A percentile compares a stretch with the other conserved stretches of the same genome.
These are phyloP conservation scores for Colletotrichum kahawae DNA, from an alignment of 2,329 filamentous ascomycete genomes.

Conservation along the genomic window DNA sequence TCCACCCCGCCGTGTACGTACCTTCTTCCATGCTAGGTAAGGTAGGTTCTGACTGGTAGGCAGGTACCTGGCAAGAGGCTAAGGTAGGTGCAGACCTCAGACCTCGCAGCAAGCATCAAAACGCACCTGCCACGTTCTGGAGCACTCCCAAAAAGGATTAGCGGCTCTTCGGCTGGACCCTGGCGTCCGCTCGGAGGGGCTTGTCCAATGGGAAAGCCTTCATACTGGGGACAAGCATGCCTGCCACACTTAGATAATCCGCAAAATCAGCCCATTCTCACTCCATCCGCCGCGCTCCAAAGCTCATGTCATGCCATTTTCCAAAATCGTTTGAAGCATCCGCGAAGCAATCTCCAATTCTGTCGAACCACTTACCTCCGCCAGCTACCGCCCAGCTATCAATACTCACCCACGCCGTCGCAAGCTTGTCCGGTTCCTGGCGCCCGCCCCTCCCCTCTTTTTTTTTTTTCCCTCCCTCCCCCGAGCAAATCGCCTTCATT, in stretches of 20 bases:
- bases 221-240: slow-evolving; percentile 13
- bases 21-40: background rate
- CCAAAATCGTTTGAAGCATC: slow-evolving; percentile 20
- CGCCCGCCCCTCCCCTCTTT: background rate
- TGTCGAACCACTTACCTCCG: slow-evolving; percentile 15
- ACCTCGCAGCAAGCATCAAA: background rate
- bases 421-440: slow-evolving; percentile 14
- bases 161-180: slow-evolving; percentile 7
- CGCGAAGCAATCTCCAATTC: slow-evolving; percentile 16
- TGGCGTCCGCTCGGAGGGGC: background rate
- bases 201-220: slow-evolving; percentile 4
- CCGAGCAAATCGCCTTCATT: background rate
- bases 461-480: background rate
- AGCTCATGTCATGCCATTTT: slow-evolving; percentile 23
- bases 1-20: slow-evolving; percentile 1
- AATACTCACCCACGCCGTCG: background rate
- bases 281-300: slow-evolving; percentile 19
- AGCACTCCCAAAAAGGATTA: slow-evolving; percentile 1
- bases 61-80: background rate
- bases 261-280: slow-evolving; percentile 22
- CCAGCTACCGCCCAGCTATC: background rate
- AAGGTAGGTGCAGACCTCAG: background rate
- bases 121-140: slow-evolving; percentile 21
- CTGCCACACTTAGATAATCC: slow-evolving; percentile 14
- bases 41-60: background rate